Base-by-base conservation (phyloP, 2,329 filamentous ascomycete species). In the Penicillium palitans region DNA sequence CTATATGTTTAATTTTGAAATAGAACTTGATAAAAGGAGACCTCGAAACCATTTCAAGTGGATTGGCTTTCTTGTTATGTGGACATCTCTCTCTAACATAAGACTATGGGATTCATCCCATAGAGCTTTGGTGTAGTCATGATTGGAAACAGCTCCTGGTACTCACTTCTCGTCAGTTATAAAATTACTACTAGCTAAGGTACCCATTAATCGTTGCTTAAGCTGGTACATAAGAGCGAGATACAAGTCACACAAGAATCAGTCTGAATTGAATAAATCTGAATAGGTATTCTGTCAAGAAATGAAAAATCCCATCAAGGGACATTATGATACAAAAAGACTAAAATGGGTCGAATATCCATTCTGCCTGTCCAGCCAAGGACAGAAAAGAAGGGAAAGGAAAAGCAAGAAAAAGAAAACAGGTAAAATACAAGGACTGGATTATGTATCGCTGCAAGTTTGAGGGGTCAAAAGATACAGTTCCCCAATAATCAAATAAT, bases 261-360 rank as follows among this genome's bases (percentile, higher is more conserved):
- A 10, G 15, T 45, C 3, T 47, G 21, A 12, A 37, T 25, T 52
- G 19, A 15, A 27, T 27, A 6, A 33, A 21, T 46, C 6, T 25
- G 29, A 46, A 37, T 13, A 46, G 29, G 21, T 25, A 47, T 37
- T 49, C 33, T 40, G 42, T 15, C 17, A 10, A 19, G 17, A 53
- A 46, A 19, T 37, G 21, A 17, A 37, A 37, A 25, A 17, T 47
- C 40, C 52, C 44, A 48, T 48, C 41, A 40, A 47, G 42, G 25
- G n/a, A 48, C n/a, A 24, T 15, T 55, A 57, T 57, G 19, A 33
- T 57, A 57, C 54, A 52, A 19, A 25, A 12, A 49, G 46, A 19
- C 39, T 19, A 21, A 31, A 25, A 24, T 19, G 48, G 33, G 24
- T n/a, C 19, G 19, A 31, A 9, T 4, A 25, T 44, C 53, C 46